Percentiles rank a stretch among this genome's conserved stretches.
phyloP scores from a whole-genome alignment of 495 filamentous ascomycete species.

The Rhypophila decipiens region DNA sequence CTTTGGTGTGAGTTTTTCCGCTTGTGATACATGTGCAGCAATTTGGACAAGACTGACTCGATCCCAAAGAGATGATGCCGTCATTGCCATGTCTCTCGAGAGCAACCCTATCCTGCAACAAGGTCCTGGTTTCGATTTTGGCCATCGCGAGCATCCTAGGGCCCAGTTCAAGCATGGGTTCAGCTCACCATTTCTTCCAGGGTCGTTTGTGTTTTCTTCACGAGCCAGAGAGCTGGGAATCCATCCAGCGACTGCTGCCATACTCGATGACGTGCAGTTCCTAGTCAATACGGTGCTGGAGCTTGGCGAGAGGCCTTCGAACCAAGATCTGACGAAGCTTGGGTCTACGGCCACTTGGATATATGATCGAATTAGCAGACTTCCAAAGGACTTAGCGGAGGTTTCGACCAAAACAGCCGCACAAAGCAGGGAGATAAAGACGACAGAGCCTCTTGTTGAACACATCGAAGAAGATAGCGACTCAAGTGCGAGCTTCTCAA shows the following conservation, averaged over 20 bases:
- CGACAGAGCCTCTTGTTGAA: background rate
- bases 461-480: background rate
- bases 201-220: conserved; percentile 9
- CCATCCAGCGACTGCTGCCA: conserved; percentile 13
- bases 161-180: conserved; percentile 11
- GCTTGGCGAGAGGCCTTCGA: conserved; percentile 3
- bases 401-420: background rate
- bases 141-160: conserved; percentile 10
- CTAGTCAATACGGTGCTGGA: conserved; percentile 11
- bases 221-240: conserved; percentile 9
- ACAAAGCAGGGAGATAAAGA: background rate
- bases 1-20: conserved; percentile 13
- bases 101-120: conserved; percentile 7
- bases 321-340: conserved; percentile 10
- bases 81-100: conserved; percentile 15
- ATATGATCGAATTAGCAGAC: conserved; percentile 9
- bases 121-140: conserved; percentile 12
- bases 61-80: conserved; percentile 12
- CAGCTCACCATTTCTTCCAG: conserved; percentile 16
- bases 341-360: conserved; percentile 12
- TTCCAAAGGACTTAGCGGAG: background rate
- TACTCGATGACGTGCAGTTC: conserved; percentile 20
- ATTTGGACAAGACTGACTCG: too few species aligned
- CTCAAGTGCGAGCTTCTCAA: background rate
- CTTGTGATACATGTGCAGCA: too few species aligned